Percentiles rank a stretch among this genome's conserved stretches.
phyloP scores from a whole-genome alignment of 225 moss, liverwort and hornwort species.

The Thuidium tamariscinum region DNA sequence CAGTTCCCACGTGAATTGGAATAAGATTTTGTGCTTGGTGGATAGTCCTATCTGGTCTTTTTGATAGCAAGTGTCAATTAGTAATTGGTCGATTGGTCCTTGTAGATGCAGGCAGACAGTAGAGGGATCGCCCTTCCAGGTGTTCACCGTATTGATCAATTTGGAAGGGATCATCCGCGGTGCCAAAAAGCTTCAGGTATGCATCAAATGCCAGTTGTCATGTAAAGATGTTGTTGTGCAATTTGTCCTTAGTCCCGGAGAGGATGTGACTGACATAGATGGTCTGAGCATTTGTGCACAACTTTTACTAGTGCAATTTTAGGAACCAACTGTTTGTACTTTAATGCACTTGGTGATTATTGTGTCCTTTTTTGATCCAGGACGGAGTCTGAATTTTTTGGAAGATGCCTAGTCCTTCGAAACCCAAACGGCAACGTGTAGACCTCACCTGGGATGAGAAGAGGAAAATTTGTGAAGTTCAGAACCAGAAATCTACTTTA shows the following conservation, averaged over 20 bases:
- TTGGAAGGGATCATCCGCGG: not conserved
- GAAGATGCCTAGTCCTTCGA: conserved; percentile 2
- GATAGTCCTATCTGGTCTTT: not conserved
- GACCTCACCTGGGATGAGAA: conserved; percentile 11
- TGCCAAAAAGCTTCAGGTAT: not conserved
- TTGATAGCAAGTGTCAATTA: not conserved
- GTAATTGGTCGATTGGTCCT: not conserved
- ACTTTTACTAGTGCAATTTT: not conserved
- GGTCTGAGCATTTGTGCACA: not conserved
- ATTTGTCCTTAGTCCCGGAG: not conserved
- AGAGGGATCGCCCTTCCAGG: not conserved
- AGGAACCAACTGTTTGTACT: not conserved
- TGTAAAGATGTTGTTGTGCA: not conserved
- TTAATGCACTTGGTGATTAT: not conserved
- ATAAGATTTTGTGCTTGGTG: not conserved
- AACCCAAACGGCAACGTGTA: conserved; percentile 9
- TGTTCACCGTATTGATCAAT: not conserved
- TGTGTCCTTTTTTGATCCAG: not conserved
- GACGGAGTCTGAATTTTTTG: not conserved
- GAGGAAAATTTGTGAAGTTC: conserved; percentile 3
- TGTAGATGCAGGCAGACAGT: conserved; percentile 9
- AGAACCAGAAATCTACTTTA: not conserved
- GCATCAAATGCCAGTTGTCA: not conserved
- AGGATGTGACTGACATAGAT: not conserved
- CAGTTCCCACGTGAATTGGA: not conserved